Evolutionary conservation across 2,329 filamentous ascomycete genomes (phyloP).

Genomic region (Fusarium albidum): DNA sequence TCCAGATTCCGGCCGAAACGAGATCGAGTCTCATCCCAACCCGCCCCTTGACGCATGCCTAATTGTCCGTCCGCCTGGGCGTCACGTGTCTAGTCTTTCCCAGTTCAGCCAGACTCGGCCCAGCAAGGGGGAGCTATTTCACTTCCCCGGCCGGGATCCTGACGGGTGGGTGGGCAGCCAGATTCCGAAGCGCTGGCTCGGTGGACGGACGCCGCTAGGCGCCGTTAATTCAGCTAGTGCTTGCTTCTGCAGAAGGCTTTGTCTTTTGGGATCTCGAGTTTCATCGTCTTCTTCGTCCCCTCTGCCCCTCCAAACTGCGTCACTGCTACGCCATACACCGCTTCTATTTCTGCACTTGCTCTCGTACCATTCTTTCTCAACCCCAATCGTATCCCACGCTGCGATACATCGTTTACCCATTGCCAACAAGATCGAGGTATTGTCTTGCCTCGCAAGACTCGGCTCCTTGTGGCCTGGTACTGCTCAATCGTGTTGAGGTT

Average conservation of each 20-base stretch:
- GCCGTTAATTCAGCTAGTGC: slow-evolving; percentile 20
- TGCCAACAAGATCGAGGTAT: background rate
- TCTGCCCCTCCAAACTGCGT: background rate
- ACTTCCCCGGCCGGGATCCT: slow-evolving; percentile 33
- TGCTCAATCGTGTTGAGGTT: background rate
- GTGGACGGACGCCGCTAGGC: slow-evolving; percentile 21
- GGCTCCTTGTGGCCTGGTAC: background rate
- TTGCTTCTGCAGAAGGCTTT: slow-evolving; percentile 30
- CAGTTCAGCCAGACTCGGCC: slow-evolving; percentile 10
- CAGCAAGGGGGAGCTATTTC: slow-evolving; percentile 17
- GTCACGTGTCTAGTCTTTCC: background rate
- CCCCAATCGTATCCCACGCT: no score
- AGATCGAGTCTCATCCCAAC: background rate
- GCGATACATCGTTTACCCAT: no score
- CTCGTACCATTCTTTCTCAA: no score
- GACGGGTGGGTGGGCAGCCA: slow-evolving; percentile 25
- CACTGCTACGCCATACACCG: slow-evolving; percentile 23
- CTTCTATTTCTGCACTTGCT: background rate
- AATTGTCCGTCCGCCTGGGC: background rate
- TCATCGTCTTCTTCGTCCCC: slow-evolving; percentile 15
- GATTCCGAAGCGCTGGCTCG: slow-evolving; percentile 40
- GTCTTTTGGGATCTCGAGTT: slow-evolving; percentile 23
- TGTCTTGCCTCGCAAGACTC: background rate
- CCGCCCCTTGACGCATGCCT: background rate
- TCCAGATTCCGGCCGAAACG: background rate